Base-by-base conservation (phyloP, 2,329 filamentous ascomycete genomes). In the Nannizzia gypsea region DNA sequence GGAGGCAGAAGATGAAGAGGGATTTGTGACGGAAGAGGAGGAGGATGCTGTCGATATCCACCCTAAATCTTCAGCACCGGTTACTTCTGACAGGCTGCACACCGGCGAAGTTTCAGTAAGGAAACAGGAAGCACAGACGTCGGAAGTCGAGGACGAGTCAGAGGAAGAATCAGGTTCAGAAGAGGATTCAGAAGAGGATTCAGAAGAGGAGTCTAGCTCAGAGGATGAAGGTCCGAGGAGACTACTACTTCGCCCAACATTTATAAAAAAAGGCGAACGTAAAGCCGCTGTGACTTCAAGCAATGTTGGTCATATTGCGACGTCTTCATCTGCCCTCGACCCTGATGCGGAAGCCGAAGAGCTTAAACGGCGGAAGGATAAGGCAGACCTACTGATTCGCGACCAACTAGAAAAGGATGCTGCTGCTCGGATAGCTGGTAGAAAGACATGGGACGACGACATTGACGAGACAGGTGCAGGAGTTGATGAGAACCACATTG, bases 351-450 rank as follows among this genome's bases (percentile, higher is more conserved):
- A 80, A 62, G 77, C 78, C 57, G 76, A 81, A 63, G 62, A 67
- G 4, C 72, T 73, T 57, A 65, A 64, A 9, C 69, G 68, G 3
- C 69, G 66, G 63, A 85, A 86, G 70, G 85, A 87, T 42, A 83
- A 86, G 61, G 83, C 87, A 11, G 87, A 96, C 70, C 85, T 83
- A 60, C 77, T 97, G 8, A 84, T 99, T 13, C 90, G 96, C 70
- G 89, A 91, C 66, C 90, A 97, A 70, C 84, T 97, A 48, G 85
- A 88, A 67, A 89, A 88, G 65, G 87, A 92, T 67, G 82, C 88
- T 0, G 86, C 86, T 3, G 89, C 88, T 22, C 83, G 85, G 59
- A 85, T 85, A 0, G 83, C 84, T 0, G 86, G 85, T 11, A 90
- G 89, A 73, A 90, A 89, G 70, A 85, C 90, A 68, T 96, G 91